A percentile compares a stretch with the other conserved stretches of the same genome.
Evolutionary conservation across 164 flowering plant species (phyloP).

Genomic region (Annona cherimola): DNA sequence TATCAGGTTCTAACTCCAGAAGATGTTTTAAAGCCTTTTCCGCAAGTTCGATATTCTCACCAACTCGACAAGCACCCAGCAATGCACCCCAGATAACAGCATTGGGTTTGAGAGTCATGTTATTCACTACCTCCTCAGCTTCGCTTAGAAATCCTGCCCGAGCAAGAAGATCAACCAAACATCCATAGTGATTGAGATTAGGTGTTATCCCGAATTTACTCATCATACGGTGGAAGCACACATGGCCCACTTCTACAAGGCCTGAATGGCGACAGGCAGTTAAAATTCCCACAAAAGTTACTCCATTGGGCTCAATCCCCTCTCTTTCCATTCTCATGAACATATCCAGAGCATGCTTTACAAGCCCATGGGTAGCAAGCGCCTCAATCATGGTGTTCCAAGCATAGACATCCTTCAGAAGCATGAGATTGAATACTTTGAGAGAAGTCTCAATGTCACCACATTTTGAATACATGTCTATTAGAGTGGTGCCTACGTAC

Average conservation of each 20-base stretch:
- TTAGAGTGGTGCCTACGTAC: slow-evolving; percentile 3
- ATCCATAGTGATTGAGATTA: slow-evolving; percentile 4
- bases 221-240: background rate
- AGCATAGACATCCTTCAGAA: background rate
- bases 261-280: slow-evolving; percentile 9
- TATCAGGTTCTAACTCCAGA: slow-evolving; percentile 28
- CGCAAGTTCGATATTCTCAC: slow-evolving; percentile 19
- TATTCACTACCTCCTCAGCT: slow-evolving; percentile 12
- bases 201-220: slow-evolving; percentile 5
- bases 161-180: slow-evolving; percentile 7
- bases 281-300: slow-evolving; percentile 5
- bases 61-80: slow-evolving; percentile 28
- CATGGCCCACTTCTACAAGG: slow-evolving; percentile 5
- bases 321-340: background rate
- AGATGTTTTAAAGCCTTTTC: slow-evolving; percentile 25
- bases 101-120: slow-evolving; percentile 32
- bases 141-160: background rate
- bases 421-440: slow-evolving; percentile 7
- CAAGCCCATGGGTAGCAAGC: slow-evolving; percentile 6
- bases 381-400: slow-evolving; percentile 12
- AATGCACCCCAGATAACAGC: slow-evolving; percentile 27
- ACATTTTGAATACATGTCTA: slow-evolving; percentile 11
- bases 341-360: slow-evolving; percentile 3
- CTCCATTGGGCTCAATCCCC: slow-evolving; percentile 1
- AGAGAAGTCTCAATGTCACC: slow-evolving; percentile 6